Evolutionary conservation across 768 basidiomycete genomes (phyloP).

Genomic region (Leucosporidium yakuticum): DNA sequence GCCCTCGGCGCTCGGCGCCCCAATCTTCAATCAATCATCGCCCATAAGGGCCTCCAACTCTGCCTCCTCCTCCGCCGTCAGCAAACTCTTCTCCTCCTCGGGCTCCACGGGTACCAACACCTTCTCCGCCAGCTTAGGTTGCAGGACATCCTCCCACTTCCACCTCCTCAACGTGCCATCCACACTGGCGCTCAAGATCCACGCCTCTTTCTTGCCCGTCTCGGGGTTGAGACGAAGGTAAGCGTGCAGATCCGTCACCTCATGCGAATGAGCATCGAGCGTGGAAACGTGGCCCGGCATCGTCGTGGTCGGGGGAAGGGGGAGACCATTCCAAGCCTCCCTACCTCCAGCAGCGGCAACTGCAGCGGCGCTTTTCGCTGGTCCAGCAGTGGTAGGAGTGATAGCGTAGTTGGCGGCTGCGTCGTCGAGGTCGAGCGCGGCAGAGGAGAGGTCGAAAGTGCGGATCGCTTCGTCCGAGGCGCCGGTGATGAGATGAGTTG

Average conservation of each 20-base stretch:
- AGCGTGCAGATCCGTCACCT: constrained; percentile 66
- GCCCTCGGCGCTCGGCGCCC: not conserved
- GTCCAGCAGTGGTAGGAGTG: constrained; percentile 12
- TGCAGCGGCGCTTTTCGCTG: constrained; percentile 9
- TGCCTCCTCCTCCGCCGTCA: constrained; percentile 84
- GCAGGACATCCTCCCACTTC: constrained; percentile 59
- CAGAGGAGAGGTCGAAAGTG: constrained; percentile 63
- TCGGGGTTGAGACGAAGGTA: constrained; percentile 54
- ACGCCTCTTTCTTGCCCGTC: constrained; percentile 58
- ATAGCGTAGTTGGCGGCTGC: constrained; percentile 48
- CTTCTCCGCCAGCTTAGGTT: constrained; percentile 40
- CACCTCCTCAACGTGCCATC: constrained; percentile 85
- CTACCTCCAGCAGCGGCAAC: not conserved
- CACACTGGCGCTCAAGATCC: constrained; percentile 75
- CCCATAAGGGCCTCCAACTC: constrained; percentile 76
- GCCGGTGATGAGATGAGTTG: constrained; percentile 73
- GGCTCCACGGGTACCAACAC: constrained; percentile 37
- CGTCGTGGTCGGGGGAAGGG: not conserved
- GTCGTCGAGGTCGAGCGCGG: constrained; percentile 49
- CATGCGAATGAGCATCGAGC: constrained; percentile 84
- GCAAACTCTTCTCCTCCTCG: constrained; percentile 42
- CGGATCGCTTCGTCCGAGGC: constrained; percentile 71
- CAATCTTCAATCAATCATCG: constrained; percentile 23
- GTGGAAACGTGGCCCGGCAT: constrained; percentile 52
- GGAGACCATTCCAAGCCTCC: constrained; percentile 3